Base-by-base conservation (phyloP, 2,329 filamentous ascomycete genomes). In the Pseudogymnoascus sp. region DNA sequence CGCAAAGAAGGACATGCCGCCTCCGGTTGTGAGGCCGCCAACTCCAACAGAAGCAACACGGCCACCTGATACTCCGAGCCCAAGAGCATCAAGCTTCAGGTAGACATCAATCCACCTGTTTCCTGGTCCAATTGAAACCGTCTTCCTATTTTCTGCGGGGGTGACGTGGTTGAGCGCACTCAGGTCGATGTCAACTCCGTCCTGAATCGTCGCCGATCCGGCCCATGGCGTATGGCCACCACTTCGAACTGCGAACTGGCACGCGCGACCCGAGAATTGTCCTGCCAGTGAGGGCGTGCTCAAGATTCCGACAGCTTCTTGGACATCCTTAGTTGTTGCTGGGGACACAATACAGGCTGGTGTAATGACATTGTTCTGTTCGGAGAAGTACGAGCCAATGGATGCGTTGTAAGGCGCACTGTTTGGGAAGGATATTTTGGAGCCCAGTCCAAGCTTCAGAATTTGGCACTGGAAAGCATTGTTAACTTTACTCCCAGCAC, bases 211-310 rank as follows among this genome's bases (percentile, higher is more conserved):
- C 14, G 82, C 77, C 34, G 79, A 80, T 65, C 79, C 78, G 14
- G 80, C 76, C 68, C 84, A 84, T 3, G 82, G 79, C 63, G 80
- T 82, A 71, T 86, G 83, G 0, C 84, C 84, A 28, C 83, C 84
- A 6, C 80, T 80, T 67, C 83, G 82, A 67, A 84, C 72, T 5
- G 83, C 82, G 66, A 86, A 86, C 36, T 71, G 68, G 69, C 72
- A 74, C 56, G 73, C 66, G 1, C 3, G 8, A 31, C 46, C 46
- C 12, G 23, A 11, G 8, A 31, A 31, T 31, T 56, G 8, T 1
- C 25, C 46, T 3, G 31, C 46, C 3, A 62, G 23, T 5, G 49
- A 59, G 31, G 60, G 43, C 16, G 46, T 25, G 28, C 49, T 62
- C 14, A 63, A 11, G 16, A 59, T 53, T 34, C 49, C 38, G 14